phyloP scores from a whole-genome alignment of 1,284 basidiomycete species.

The Uromyces viciae-fabae region DNA sequence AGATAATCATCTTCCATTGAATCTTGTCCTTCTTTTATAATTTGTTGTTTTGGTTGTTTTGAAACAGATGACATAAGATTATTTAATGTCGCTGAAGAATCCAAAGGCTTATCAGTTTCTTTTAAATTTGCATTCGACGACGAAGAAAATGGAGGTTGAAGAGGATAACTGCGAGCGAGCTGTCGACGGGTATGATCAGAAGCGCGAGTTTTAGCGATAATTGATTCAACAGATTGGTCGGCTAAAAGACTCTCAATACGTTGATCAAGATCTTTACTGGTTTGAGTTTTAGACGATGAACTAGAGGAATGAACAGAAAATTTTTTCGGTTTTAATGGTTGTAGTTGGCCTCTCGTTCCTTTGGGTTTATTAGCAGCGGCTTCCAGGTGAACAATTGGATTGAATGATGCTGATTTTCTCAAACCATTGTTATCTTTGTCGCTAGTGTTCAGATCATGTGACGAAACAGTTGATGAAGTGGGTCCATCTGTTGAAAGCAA shows the following conservation, averaged over 20 bases:
- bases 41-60: not conserved
- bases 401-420: constrained; percentile 24
- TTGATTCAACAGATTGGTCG: constrained; percentile 26
- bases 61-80: not conserved
- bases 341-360: not conserved
- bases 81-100: too few species aligned
- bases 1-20: constrained; percentile 15
- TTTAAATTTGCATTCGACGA: not conserved
- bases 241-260: not conserved
- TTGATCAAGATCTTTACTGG: not conserved
- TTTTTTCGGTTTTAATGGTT: not conserved
- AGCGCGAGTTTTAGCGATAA: constrained; percentile 36
- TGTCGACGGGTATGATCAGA: constrained; percentile 37
- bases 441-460: not conserved
- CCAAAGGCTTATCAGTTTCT: too few species aligned
- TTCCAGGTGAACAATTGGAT: not conserved
- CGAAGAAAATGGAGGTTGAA: constrained; percentile 4
- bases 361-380: not conserved
- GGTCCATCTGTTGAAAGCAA: not conserved
- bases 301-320: not conserved
- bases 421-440: not conserved
- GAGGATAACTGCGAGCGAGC: constrained; percentile 13
- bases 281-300: constrained; percentile 17
- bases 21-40: not conserved
- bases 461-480: not conserved